Evolutionary conservation across 202 grass and related monocot genomes (phyloP).

Genomic region (Zoysia matrella): DNA sequence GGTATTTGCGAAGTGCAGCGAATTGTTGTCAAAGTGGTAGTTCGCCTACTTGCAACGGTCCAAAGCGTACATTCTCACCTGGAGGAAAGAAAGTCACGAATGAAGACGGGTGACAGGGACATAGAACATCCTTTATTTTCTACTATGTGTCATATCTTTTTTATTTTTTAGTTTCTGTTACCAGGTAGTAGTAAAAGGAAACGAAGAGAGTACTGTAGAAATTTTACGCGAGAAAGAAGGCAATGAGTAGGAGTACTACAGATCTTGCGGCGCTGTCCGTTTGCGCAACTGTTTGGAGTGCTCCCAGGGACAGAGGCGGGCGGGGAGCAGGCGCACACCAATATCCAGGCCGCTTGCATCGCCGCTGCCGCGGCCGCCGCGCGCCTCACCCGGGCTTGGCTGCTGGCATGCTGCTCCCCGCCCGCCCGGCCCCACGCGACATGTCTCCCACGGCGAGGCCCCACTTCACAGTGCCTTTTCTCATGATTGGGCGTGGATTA

Average conservation of each 20-base stretch:
- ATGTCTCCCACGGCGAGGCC: background rate
- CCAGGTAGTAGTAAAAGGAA: too few relatives aligned
- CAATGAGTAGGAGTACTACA: too few relatives aligned
- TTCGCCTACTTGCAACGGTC: too few relatives aligned
- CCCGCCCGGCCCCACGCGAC: constrained; percentile 4
- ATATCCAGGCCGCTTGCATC: background rate
- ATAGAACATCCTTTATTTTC: too few relatives aligned
- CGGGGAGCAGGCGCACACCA: background rate
- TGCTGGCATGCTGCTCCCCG: constrained; percentile 23
- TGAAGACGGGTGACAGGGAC: too few relatives aligned
- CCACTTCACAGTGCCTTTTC: background rate
- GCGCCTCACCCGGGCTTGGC: constrained; percentile 22
- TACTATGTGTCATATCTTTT: too few relatives aligned
- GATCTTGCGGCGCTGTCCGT: constrained; percentile 30
- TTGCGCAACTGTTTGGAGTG: constrained; percentile 39
- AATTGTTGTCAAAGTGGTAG: background rate
- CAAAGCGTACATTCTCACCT: background rate
- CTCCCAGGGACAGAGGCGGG: constrained; percentile 38
- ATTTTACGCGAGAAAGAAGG: background rate
- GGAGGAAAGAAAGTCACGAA: background rate
- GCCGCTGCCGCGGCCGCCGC: background rate
- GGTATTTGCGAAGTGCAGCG: too few relatives aligned
- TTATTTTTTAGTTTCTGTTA: too few relatives aligned
- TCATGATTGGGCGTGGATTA: background rate
- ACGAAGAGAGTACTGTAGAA: too few relatives aligned